Conservation (phyloP, 257 asterid species). For the Solanum tarijense region DNA sequence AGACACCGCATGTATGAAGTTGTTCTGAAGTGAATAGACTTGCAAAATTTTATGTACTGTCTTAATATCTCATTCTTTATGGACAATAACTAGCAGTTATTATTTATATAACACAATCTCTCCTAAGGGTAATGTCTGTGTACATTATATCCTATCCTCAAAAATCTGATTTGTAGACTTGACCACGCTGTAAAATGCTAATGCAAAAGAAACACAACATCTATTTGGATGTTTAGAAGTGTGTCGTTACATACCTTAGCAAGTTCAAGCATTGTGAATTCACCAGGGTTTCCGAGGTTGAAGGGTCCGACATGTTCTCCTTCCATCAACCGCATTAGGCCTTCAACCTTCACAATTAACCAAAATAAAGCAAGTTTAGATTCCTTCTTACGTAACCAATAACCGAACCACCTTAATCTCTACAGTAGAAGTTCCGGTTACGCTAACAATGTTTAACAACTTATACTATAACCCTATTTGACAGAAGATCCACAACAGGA, state of each 20-base stretch:
- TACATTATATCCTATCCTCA: too few species aligned
- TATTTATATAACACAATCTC: too few species aligned
- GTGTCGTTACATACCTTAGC: conserved; percentile 50
- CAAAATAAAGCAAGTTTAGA: neutral
- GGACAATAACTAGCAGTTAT: too few species aligned
- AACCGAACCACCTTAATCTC: too few species aligned
- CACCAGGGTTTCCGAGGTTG: conserved; percentile 96
- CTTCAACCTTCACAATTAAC: conserved; percentile 54
- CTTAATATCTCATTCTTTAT: too few species aligned
- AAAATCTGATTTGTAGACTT: neutral
- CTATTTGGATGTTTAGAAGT: neutral
- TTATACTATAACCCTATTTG: neutral
- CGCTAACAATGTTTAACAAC: too few species aligned
- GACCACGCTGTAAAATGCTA: neutral
- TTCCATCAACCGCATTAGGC: conserved; percentile 93
- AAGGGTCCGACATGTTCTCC: conserved; percentile 98
- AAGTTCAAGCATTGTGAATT: conserved; percentile 96
- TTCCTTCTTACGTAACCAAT: neutral
- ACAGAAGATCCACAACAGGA: neutral
- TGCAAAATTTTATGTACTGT: neutral
- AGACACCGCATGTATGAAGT: neutral
- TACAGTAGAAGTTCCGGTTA: too few species aligned
- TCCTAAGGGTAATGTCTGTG: too few species aligned
- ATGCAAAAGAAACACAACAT: neutral
- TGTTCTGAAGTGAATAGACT: neutral